Base-by-base conservation (phyloP, 345 rosid species). In the Anastatica hierochuntica region DNA sequence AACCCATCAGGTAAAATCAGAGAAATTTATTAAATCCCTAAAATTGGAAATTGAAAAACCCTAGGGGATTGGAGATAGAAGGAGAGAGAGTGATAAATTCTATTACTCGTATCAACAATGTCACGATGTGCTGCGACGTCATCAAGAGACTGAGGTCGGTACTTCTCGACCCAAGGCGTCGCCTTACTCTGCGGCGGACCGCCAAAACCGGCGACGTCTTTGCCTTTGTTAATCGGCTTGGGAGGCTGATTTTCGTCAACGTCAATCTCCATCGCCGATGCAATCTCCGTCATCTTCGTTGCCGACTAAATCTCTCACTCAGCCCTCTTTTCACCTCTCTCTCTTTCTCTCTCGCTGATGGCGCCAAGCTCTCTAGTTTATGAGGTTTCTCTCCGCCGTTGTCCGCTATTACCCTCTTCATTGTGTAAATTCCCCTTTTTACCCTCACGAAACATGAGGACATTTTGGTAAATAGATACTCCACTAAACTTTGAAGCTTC, bases 101-200 rank as follows among this genome's bases (percentile, higher is more conserved):
- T n/a, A 53, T 71, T 77, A 92, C 98, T 92, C 33, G 98, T 92
- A 53, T 92, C 96, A 14, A 92, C 78, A 43, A 92, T 92, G 81
- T 88, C 98, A 24, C 98, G 96, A 72, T 92, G 96, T 64, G 96
- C 90, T 26, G 98, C 96, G 16, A 92, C 98, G 56, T 88, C 98
- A 23, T 82, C 81, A 14, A 88, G 98, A 26, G 96, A 85, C 54
- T 77, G 88, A 55, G 98, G 98, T 15, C 98, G 90, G 73, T 84
- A 88, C 76, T 92, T 92, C 71, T 92, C 95, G 19, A 92, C 98
- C 98, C 96, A 88, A 41, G 96, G 96, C 20, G 75, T 78, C 74
- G 83, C 76, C 64, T 73, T 85, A 56, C 68, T 14, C 48, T 72
- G 74, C 31, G 71, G 59, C 20, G 74, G 63, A 5, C 68, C 14